These are phyloP conservation scores for Colletotrichum aenigma DNA, from an alignment of 2,329 filamentous ascomycete species.

Conservation along the genomic window DNA sequence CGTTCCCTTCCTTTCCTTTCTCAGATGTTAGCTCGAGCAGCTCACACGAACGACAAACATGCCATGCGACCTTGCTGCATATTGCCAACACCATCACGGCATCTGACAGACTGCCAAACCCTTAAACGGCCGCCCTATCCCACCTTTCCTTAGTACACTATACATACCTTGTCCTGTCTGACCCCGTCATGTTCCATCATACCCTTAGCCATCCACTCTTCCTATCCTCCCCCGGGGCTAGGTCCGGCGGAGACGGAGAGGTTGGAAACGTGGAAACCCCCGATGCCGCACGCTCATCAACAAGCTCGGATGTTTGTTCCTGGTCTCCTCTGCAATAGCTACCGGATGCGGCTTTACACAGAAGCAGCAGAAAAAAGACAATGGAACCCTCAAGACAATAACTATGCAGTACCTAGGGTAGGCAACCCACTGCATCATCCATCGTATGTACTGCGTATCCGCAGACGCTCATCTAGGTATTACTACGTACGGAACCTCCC, in stretches of 20 bases:
- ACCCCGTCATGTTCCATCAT: not conserved
- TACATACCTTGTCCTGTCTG: not conserved
- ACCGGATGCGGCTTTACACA: not conserved
- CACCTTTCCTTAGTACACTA: not conserved
- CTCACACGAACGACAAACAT: not conserved
- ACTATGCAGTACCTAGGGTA: not conserved
- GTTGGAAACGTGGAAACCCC: not conserved
- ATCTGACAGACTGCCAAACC: not conserved
- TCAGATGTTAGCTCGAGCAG: not conserved
- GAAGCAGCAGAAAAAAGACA: not conserved
- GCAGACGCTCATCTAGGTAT: not conserved
- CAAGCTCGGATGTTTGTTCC: not conserved
- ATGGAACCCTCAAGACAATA: not conserved
- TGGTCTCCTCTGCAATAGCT: not conserved
- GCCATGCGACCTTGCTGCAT: not conserved
- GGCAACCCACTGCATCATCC: not conserved
- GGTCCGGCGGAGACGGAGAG: constrained; percentile 1
- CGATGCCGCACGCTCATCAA: not conserved
- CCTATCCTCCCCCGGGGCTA: not conserved
- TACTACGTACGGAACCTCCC: not conserved
- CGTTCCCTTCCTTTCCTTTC: not conserved
- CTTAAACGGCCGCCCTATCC: not conserved
- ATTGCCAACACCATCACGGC: not conserved
- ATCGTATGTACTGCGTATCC: not conserved
- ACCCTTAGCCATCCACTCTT: not conserved